Evolutionary conservation across 495 filamentous ascomycete genomes (phyloP).

Genomic region (Rhypophila decipiens): DNA sequence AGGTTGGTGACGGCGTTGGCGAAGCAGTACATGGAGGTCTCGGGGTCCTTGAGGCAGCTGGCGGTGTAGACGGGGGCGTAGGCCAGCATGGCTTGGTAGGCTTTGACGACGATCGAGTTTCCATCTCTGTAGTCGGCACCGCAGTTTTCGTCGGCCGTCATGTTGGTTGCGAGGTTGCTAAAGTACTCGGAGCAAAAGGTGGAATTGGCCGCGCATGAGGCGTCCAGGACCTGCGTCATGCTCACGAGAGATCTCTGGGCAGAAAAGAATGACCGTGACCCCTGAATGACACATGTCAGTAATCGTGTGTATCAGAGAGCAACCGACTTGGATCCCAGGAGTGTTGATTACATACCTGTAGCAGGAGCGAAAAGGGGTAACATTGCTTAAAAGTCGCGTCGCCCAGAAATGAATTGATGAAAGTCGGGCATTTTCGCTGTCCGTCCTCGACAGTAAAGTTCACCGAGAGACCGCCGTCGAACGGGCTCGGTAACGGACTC

Average conservation of each 20-base stretch:
- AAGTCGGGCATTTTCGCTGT: constrained; percentile 49
- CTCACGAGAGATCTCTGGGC: constrained; percentile 55
- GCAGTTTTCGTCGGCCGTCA: constrained; percentile 58
- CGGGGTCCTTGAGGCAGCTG: constrained; percentile 59
- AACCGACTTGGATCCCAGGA: too few relatives aligned
- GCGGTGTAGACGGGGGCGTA: constrained; percentile 74
- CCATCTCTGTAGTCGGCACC: constrained; percentile 56
- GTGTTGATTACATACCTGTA: constrained; percentile 54
- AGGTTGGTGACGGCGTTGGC: constrained; percentile 76
- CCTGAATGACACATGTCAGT: constrained; percentile 12
- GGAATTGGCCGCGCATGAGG: constrained; percentile 59
- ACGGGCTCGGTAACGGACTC: constrained; percentile 56
- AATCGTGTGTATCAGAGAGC: not conserved
- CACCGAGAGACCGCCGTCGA: constrained; percentile 62
- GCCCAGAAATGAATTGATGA: constrained; percentile 60
- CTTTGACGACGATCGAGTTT: constrained; percentile 63
- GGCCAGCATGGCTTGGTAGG: constrained; percentile 59
- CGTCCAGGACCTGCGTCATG: constrained; percentile 65
- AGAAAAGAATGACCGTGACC: constrained; percentile 66
- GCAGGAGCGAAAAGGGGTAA: constrained; percentile 66
- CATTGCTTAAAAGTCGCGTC: constrained; percentile 61
- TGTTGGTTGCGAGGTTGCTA: constrained; percentile 48
- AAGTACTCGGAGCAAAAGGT: constrained; percentile 55
- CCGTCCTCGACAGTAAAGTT: constrained; percentile 53
- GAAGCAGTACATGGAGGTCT: constrained; percentile 61